Evolutionary conservation across 495 filamentous ascomycete genomes (phyloP).

Genomic region (Aspergillus leporis): DNA sequence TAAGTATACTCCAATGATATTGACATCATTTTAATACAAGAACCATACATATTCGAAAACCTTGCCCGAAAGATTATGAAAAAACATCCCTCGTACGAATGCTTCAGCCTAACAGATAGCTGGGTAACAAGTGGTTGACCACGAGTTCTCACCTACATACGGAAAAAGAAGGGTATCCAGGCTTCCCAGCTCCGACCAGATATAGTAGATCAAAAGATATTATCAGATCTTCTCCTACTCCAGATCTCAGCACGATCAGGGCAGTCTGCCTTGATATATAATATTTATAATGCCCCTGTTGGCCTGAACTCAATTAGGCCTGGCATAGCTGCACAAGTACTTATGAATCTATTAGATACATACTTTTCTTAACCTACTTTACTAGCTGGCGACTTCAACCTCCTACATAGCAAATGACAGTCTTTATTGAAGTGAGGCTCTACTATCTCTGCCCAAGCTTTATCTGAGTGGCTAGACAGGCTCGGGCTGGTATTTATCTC

Average conservation of each 20-base stretch:
- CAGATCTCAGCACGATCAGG: not conserved
- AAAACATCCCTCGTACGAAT: no score
- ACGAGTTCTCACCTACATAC: not conserved
- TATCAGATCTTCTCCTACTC: constrained; percentile 3
- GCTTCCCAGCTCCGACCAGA: not conserved
- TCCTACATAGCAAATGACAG: not conserved
- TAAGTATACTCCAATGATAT: no score
- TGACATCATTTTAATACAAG: no score
- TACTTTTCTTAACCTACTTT: constrained; percentile 1
- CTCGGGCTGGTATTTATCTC: not conserved
- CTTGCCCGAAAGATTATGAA: no score
- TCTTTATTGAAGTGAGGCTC: not conserved
- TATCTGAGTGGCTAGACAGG: not conserved
- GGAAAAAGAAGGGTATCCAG: constrained; percentile 1
- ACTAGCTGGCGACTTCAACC: not conserved
- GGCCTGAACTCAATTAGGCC: not conserved
- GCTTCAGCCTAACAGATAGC: not conserved
- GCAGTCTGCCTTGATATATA: not conserved
- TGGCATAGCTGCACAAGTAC: not conserved
- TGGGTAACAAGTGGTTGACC: no score
- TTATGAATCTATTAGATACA: not conserved
- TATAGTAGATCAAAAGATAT: not conserved
- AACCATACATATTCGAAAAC: no score
- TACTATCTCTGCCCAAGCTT: not conserved
- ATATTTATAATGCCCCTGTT: not conserved